A percentile compares a stretch with the other conserved stretches of the same genome.
Evolutionary conservation across 208 protist genomes (phyloP).

Genomic region (Angomonas desouzai): DNA sequence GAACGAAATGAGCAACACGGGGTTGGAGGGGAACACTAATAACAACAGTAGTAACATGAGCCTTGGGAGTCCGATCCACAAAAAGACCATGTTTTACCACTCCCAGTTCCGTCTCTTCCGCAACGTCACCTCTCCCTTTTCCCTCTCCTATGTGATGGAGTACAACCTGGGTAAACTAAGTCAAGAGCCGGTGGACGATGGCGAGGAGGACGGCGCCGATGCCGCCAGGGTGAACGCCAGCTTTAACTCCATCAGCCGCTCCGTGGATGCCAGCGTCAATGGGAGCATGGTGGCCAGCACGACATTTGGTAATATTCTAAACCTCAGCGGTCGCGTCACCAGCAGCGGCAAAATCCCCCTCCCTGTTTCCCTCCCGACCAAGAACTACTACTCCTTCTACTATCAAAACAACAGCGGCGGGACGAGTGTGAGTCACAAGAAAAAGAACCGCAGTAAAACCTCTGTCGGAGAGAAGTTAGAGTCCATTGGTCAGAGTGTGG

Average conservation of each 20-base stretch:
- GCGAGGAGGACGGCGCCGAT: background rate
- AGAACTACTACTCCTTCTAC: constrained; percentile 9
- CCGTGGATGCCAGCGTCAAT: background rate
- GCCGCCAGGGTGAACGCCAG: background rate
- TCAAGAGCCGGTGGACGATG: background rate
- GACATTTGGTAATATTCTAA: background rate
- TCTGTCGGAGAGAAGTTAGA: constrained; percentile 9
- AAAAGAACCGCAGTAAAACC: constrained; percentile 3
- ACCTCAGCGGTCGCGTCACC: background rate
- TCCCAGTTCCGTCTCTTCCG: constrained; percentile 47
- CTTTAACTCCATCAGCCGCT: background rate
- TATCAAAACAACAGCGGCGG: constrained; percentile 2
- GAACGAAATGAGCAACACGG: background rate
- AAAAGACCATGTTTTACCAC: constrained; percentile 11
- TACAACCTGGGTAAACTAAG: constrained; percentile 21
- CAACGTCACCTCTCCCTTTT: constrained; percentile 68
- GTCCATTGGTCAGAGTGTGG: constrained; percentile 6
- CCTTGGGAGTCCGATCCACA: background rate
- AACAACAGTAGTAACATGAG: background rate
- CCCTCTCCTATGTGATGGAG: constrained; percentile 67
- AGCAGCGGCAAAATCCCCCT: background rate
- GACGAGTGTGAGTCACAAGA: constrained; percentile 1
- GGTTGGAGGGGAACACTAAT: background rate
- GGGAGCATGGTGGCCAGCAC: background rate
- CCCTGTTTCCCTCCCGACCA: background rate